Conservation (phyloP, 192 early-diverging fungal genomes). For the Helicostylum pulchrum region DNA sequence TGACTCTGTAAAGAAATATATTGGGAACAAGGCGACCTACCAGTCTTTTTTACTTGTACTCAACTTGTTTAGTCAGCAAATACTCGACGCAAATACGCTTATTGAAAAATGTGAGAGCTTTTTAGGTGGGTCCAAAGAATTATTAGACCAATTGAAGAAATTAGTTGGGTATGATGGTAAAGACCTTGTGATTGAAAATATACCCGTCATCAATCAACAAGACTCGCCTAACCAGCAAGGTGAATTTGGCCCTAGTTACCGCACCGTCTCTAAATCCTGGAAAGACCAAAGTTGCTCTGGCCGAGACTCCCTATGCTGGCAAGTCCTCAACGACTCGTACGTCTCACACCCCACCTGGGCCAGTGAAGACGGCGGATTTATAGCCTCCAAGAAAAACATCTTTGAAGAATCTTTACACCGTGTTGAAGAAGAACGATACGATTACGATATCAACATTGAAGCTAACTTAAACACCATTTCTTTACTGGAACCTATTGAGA, state of each 20-base stretch:
- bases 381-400: conserved; percentile 83
- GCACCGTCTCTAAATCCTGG: conserved; percentile 59
- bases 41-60: conserved; percentile 93
- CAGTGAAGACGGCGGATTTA: conserved; percentile 84
- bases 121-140: conserved; percentile 71
- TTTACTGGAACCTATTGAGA: conserved; percentile 84
- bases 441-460: conserved; percentile 97
- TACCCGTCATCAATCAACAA: conserved; percentile 56
- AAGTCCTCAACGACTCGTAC: conserved; percentile 95
- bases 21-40: conserved; percentile 83
- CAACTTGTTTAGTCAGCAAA: conserved; percentile 90
- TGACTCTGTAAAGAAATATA: conserved; percentile 80
- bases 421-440: conserved; percentile 89
- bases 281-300: conserved; percentile 73
- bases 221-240: conserved; percentile 48
- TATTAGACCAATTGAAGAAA: conserved; percentile 91
- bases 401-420: conserved; percentile 91
- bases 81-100: conserved; percentile 80
- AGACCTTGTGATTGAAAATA: conserved; percentile 63
- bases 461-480: conserved; percentile 86
- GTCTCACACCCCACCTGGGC: conserved; percentile 88
- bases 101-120: conserved; percentile 85
- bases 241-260: conserved; percentile 63
- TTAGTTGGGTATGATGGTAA: conserved; percentile 82
- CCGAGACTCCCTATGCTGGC: conserved; percentile 80